These are phyloP conservation scores for Choricystis sp. DNA, from an alignment of 139 green algal species.

Conservation along the genomic window DNA sequence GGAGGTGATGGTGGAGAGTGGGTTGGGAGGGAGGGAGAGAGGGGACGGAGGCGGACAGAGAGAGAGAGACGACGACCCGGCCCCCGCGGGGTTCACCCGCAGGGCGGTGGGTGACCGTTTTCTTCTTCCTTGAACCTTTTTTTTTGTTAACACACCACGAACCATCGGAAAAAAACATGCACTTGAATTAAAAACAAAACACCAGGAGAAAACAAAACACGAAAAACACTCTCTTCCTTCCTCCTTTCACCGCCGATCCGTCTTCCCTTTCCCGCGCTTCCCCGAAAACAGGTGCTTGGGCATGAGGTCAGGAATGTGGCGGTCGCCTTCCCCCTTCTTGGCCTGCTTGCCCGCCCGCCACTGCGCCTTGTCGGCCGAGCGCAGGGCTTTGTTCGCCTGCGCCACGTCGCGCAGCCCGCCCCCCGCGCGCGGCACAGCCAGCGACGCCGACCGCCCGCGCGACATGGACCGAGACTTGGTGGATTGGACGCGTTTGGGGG, in stretches of 20 bases:
- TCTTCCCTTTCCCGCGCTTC: slow-evolving; percentile 66
- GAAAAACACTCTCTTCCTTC: neutral
- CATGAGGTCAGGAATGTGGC: slow-evolving; percentile 58
- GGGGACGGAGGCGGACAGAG: neutral
- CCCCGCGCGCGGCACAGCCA: slow-evolving; percentile 25
- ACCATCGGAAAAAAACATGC: neutral
- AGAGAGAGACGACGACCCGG: no score
- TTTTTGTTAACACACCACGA: no score
- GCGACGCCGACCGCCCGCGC: slow-evolving; percentile 40
- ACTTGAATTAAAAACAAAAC: neutral
- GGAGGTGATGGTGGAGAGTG: slow-evolving; percentile 59
- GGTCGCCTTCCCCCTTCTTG: slow-evolving; percentile 46
- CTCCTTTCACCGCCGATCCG: slow-evolving; percentile 44
- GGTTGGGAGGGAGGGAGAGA: slow-evolving; percentile 18
- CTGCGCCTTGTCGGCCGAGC: slow-evolving; percentile 73
- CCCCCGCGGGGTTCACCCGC: no score
- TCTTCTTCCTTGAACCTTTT: no score
- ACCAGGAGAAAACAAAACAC: neutral
- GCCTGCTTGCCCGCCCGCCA: slow-evolving; percentile 43
- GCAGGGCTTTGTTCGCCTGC: slow-evolving; percentile 70
- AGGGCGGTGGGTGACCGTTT: no score
- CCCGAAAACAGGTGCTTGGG: slow-evolving; percentile 96
- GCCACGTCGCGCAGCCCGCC: slow-evolving; percentile 60
- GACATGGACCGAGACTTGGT: slow-evolving; percentile 73
- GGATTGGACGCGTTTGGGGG: slow-evolving; percentile 69